phyloP scores from a whole-genome alignment of 2,329 filamentous ascomycete species.

The Colletotrichum tropicicola region DNA sequence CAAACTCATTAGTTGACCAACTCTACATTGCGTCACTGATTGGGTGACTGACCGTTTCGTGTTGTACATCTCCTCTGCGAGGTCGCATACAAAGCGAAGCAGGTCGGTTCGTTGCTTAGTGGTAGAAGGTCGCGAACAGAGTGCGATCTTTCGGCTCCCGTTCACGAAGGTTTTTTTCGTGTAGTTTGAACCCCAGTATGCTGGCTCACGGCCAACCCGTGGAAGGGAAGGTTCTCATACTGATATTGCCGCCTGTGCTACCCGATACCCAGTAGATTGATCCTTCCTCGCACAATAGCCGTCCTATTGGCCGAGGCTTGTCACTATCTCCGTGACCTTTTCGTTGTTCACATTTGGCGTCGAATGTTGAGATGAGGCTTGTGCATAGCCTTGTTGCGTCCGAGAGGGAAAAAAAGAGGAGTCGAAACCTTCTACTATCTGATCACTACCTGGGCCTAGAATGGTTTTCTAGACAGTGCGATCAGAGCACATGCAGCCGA shows the following conservation, averaged over 20 bases:
- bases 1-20: too few species aligned
- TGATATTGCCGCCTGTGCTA: conserved; percentile 10
- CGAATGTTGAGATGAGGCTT: background rate
- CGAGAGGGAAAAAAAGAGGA: too few species aligned
- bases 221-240: conserved; percentile 1
- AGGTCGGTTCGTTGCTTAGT: too few species aligned
- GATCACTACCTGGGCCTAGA: background rate
- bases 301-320: background rate
- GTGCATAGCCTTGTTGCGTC: background rate
- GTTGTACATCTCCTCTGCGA: too few species aligned
- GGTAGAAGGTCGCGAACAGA: too few species aligned
- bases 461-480: too few species aligned
- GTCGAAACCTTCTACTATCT: background rate
- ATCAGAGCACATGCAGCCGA: conserved; percentile 11
- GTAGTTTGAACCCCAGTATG: background rate
- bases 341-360: background rate
- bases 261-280: background rate
- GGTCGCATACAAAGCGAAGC: too few species aligned
- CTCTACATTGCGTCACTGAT: too few species aligned
- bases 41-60: too few species aligned
- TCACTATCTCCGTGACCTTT: background rate
- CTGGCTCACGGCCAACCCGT: background rate
- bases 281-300: background rate
- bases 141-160: too few species aligned
- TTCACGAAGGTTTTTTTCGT: too few species aligned